Evolutionary conservation across 129 eudicot genomes (phyloP).

Genomic region (Oenanthe sinensis): DNA sequence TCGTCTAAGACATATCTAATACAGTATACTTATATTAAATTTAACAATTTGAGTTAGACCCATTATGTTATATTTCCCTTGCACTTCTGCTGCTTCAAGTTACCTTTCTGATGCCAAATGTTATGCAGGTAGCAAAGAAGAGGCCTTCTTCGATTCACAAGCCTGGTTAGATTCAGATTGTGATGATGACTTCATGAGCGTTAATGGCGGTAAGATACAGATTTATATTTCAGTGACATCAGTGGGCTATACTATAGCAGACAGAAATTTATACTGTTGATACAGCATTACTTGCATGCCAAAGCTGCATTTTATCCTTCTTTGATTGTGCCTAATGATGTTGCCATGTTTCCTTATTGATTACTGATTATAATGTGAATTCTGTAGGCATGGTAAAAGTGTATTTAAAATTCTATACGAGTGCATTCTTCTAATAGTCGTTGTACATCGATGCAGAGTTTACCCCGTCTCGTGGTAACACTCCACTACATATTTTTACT

Average conservation of each 20-base stretch:
- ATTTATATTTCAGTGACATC: not conserved
- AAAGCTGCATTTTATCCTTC: not conserved
- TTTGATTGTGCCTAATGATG: not conserved
- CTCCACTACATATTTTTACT: conserved; percentile 23
- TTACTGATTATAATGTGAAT: not conserved
- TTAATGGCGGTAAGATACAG: conserved; percentile 31
- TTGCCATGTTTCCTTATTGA: not conserved
- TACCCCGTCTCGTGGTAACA: conserved; percentile 32
- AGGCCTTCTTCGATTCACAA: conserved; percentile 32
- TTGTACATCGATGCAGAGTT: conserved; percentile 19
- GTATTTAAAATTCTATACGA: not conserved
- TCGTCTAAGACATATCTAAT: not conserved
- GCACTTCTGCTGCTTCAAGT: not conserved
- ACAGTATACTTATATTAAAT: not conserved
- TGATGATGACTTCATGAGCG: conserved; percentile 36
- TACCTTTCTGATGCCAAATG: not conserved
- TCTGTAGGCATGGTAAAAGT: not conserved
- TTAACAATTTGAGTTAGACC: not conserved
- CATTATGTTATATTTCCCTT: not conserved
- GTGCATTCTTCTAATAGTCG: not conserved
- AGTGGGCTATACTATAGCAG: not conserved
- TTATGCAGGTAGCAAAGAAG: conserved; percentile 33
- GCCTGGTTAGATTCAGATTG: conserved; percentile 40
- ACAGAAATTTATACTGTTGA: not conserved
- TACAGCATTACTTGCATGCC: not conserved